Evolutionary conservation across 805 yeast species (phyloP).

Genomic region (Danielia reshetovae): DNA sequence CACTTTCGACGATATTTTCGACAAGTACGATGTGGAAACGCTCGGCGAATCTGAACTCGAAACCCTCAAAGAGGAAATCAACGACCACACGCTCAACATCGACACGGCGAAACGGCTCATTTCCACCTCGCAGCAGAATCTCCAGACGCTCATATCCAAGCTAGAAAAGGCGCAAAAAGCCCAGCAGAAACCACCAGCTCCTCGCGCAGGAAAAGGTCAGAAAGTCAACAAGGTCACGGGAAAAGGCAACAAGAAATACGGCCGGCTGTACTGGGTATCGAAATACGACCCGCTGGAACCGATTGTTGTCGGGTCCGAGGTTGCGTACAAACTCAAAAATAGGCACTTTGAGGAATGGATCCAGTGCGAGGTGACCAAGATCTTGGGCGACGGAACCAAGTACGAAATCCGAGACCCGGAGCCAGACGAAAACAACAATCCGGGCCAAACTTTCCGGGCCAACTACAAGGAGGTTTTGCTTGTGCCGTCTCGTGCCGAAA

Average conservation of each 20-base stretch:
- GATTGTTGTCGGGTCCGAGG: conserved; percentile 67
- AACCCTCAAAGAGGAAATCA: conserved; percentile 36
- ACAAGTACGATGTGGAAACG: conserved; percentile 21
- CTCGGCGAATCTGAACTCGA: conserved; percentile 37
- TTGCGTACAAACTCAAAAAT: conserved; percentile 75
- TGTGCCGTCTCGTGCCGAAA: conserved; percentile 55
- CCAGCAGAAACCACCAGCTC: conserved; percentile 7
- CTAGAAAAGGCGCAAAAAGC: conserved; percentile 12
- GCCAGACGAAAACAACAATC: conserved; percentile 88
- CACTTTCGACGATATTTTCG: conserved; percentile 43
- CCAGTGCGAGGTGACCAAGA: conserved; percentile 82
- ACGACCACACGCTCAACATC: conserved; percentile 54
- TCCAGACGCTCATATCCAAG: conserved; percentile 41
- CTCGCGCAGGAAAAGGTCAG: conserved; percentile 6
- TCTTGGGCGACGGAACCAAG: conserved; percentile 63
- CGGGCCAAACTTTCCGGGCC: conserved; percentile 82
- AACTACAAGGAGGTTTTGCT: conserved; percentile 73
- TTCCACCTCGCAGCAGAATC: conserved; percentile 41
- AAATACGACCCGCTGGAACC: conserved; percentile 59
- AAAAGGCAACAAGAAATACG: conserved; percentile 25
- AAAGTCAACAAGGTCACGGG: conserved; percentile 12
- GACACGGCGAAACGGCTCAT: conserved; percentile 44
- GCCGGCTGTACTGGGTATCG: conserved; percentile 48
- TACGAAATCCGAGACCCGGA: conserved; percentile 97
- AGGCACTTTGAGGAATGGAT: conserved; percentile 91